These are phyloP conservation scores for Nymphaea colorata DNA, from an alignment of 164 flowering plant genomes.

Conservation along the genomic window DNA sequence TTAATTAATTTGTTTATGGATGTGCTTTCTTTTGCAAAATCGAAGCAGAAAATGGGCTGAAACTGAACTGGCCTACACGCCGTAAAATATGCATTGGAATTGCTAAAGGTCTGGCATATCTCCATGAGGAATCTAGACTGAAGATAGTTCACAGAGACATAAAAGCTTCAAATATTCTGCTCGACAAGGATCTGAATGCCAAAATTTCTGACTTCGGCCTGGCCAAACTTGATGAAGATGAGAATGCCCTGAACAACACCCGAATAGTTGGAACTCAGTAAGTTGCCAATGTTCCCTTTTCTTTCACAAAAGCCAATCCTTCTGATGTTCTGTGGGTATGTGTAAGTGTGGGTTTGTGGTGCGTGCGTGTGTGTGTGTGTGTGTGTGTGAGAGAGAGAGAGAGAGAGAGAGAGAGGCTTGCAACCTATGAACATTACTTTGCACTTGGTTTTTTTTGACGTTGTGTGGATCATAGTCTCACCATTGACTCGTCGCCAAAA, in stretches of 20 bases:
- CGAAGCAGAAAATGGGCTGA: slow-evolving; percentile 10
- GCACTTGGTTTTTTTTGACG: not conserved
- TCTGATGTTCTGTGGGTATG: no score
- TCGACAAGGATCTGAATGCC: slow-evolving; percentile 5
- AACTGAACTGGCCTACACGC: slow-evolving; percentile 57
- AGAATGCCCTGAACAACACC: not conserved
- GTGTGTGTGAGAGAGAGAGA: no score
- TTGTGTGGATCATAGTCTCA: no score
- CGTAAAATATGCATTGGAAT: slow-evolving; percentile 49
- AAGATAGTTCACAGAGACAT: no score
- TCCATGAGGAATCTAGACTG: no score
- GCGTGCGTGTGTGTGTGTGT: no score
- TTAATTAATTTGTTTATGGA: not conserved
- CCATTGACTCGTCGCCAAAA: no score
- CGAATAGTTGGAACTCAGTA: not conserved
- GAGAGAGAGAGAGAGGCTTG: not conserved
- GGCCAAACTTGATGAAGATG: not conserved
- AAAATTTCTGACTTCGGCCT: slow-evolving; percentile 2
- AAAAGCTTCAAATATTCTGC: slow-evolving; percentile 5
- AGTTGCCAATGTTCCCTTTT: not conserved
- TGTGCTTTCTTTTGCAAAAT: not conserved
- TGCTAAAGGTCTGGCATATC: slow-evolving; percentile 15
- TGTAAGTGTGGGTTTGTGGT: no score
- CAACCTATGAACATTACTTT: not conserved
- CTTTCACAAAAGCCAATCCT: not conserved